phyloP scores from a whole-genome alignment of 805 yeast species.

The Debaryomyces castellii region DNA sequence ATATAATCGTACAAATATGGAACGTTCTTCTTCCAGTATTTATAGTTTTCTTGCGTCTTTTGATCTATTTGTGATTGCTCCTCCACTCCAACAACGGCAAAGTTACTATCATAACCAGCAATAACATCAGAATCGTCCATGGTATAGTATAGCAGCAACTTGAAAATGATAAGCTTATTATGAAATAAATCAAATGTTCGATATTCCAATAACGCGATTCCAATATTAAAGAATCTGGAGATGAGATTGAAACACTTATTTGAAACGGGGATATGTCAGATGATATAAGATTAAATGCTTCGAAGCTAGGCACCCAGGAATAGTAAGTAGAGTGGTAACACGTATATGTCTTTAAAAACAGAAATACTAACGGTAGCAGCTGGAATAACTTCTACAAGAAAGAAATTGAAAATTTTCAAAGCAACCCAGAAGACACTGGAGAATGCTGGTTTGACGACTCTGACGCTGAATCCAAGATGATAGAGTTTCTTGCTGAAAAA shows the following conservation, averaged over 20 bases:
- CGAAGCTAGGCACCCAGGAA: conserved; percentile 82
- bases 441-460: conserved; percentile 96
- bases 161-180: not conserved
- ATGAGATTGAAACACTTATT: not conserved
- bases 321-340: conserved; percentile 47
- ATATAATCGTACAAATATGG: conserved; percentile 44
- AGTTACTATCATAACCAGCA: not conserved
- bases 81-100: not conserved
- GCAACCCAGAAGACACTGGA: conserved; percentile 83
- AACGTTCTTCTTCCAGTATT: conserved; percentile 44
- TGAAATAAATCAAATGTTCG: not conserved
- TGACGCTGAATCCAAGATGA: conserved; percentile 86
- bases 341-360: not conserved
- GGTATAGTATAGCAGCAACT: not conserved
- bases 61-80: conserved; percentile 24
- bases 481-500: conserved; percentile 63
- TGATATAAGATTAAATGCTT: conserved; percentile 58
- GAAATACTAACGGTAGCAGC: conserved; percentile 25
- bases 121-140: not conserved
- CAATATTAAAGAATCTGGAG: not conserved
- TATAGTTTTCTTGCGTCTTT: conserved; percentile 31
- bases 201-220: not conserved
- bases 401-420: conserved; percentile 69
- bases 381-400: conserved; percentile 86
- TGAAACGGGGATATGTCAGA: conserved; percentile 6